Evolutionary conservation across 352 stramenopile genomes (phyloP).

Genomic region (Globisporangium acanthophoron): DNA sequence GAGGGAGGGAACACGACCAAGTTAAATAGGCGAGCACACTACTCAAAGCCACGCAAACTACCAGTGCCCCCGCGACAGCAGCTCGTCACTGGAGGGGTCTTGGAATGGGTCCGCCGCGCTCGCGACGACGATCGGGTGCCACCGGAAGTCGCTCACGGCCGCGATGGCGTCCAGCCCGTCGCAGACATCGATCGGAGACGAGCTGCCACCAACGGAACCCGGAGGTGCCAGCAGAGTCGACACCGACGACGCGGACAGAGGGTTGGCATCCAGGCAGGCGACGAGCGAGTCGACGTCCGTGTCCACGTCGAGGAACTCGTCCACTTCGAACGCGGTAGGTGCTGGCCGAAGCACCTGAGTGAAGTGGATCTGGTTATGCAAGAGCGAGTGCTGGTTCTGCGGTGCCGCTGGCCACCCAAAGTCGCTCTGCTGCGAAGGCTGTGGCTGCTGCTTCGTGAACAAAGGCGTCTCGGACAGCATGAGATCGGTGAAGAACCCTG

Average conservation of each 20-base stretch:
- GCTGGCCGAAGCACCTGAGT: neutral
- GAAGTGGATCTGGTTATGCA: neutral
- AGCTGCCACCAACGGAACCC: neutral
- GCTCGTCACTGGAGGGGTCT: conserved; percentile 4
- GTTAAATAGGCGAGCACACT: conserved; percentile 5
- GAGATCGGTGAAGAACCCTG: conserved; percentile 15
- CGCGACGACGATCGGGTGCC: neutral
- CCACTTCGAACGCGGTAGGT: neutral
- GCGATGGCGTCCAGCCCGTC: conserved; percentile 8
- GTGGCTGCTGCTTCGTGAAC: conserved; percentile 1
- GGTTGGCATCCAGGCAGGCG: conserved; percentile 7
- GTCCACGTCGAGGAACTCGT: conserved; percentile 6
- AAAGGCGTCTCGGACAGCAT: conserved; percentile 9
- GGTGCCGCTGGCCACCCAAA: neutral
- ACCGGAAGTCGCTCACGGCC: conserved; percentile 12
- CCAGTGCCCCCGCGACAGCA: neutral
- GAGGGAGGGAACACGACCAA: neutral
- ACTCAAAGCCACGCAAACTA: neutral
- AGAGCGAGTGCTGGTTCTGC: neutral
- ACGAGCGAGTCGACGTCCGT: conserved; percentile 7
- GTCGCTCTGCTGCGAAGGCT: neutral
- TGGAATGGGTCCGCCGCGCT: neutral
- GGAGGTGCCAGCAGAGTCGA: neutral
- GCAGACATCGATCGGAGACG: conserved; percentile 15
- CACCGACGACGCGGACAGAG: neutral